These are phyloP conservation scores for Russula brevipes DNA, from an alignment of 768 basidiomycete species.

Conservation along the genomic window DNA sequence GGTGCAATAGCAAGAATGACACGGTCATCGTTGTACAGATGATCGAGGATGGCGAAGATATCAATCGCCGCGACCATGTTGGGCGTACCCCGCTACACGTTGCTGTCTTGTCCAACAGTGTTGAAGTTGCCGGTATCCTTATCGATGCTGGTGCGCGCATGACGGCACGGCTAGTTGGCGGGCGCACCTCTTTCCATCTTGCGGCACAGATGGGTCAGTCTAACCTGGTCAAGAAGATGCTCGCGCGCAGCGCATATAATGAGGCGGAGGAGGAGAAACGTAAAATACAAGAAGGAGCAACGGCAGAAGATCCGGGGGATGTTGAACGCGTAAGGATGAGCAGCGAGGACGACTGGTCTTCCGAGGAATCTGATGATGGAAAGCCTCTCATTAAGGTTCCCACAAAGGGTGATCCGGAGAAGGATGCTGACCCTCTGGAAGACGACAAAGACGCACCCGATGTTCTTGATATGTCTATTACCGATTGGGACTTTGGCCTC, in stretches of 20 bases:
- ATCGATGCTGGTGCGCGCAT: slow-evolving; percentile 54
- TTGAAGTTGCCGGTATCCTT: slow-evolving; percentile 45
- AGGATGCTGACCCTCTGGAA: slow-evolving; percentile 40
- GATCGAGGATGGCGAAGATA: slow-evolving; percentile 41
- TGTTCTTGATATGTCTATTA: slow-evolving; percentile 47
- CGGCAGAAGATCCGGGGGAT: background rate
- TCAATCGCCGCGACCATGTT: slow-evolving; percentile 55
- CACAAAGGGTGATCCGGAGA: slow-evolving; percentile 27
- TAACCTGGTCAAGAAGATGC: slow-evolving; percentile 43
- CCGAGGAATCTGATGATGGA: slow-evolving; percentile 14
- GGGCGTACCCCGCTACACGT: slow-evolving; percentile 58
- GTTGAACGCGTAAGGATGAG: slow-evolving; percentile 24
- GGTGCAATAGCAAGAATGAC: slow-evolving; percentile 48
- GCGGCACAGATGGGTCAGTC: slow-evolving; percentile 46
- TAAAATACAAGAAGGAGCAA: slow-evolving; percentile 19
- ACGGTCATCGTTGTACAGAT: slow-evolving; percentile 36
- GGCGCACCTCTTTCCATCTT: slow-evolving; percentile 50
- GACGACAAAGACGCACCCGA: slow-evolving; percentile 48
- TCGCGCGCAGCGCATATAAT: slow-evolving; percentile 43
- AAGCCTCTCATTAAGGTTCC: slow-evolving; percentile 26
- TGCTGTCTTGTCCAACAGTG: slow-evolving; percentile 44
- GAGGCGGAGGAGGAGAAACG: slow-evolving; percentile 28
- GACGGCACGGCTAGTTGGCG: slow-evolving; percentile 52
- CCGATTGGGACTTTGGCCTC: slow-evolving; percentile 57
- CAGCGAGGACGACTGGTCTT: slow-evolving; percentile 26